Evolutionary conservation across 768 basidiomycete genomes (phyloP).

Genomic region (Panus rudis): DNA sequence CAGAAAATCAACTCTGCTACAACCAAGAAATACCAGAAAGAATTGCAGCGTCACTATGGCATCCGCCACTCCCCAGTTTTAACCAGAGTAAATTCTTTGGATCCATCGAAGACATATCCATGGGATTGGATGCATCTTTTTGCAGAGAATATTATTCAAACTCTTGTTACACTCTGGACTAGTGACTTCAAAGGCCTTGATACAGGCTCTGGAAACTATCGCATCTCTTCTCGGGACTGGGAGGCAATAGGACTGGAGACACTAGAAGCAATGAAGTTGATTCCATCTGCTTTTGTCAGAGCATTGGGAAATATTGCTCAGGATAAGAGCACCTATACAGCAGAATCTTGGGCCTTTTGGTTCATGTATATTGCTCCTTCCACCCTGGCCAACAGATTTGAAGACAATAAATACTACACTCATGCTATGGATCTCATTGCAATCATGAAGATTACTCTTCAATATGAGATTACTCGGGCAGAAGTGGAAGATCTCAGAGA

Average conservation of each 20-base stretch:
- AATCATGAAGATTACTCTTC: conserved; percentile 1
- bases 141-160: conserved; percentile 1
- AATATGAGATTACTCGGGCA: background rate
- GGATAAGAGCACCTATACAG: background rate
- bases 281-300: background rate
- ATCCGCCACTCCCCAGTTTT: background rate
- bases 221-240: background rate
- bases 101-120: background rate
- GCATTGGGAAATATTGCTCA: background rate
- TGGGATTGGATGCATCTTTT: conserved; percentile 3
- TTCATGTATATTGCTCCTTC: conserved; percentile 3
- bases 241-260: background rate
- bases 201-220: background rate
- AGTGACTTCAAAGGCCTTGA: background rate
- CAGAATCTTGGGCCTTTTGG: conserved; percentile 2
- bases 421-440: background rate
- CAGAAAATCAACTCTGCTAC: background rate
- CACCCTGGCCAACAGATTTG: background rate
- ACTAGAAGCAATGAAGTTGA: background rate
- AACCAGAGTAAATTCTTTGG: background rate
- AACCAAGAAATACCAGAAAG: conserved; percentile 1
- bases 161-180: background rate
- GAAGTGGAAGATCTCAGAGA: background rate
- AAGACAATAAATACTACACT: background rate
- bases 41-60: conserved; percentile 1